Base-by-base conservation (phyloP, 1,284 basidiomycete species). In the Cerioporus squamosus region DNA sequence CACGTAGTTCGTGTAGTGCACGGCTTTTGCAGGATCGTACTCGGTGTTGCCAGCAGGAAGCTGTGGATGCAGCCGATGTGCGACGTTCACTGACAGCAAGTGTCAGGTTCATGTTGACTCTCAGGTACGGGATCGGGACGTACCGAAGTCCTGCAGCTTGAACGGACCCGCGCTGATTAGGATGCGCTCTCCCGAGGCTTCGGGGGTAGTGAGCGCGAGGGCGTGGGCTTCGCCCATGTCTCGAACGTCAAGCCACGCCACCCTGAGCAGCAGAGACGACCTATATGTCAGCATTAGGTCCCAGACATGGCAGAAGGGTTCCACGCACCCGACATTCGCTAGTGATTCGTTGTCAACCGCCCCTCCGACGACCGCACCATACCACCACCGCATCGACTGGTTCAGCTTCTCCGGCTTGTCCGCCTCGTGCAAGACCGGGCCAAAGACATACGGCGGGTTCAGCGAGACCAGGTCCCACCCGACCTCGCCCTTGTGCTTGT, bases 211-310 rank as follows among this genome's bases (percentile, higher is more conserved):
- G 5, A 89, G 73, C 0, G 87, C 82, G 12, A 78, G 75, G 9
- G 80, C 73, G 62, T 90, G 87, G 0, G 81, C 84, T 5, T 77
- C 71, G 0, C 82, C 87, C 22, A 90, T 74, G 64, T 88, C 85
- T 17, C 85, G 78, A 2, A 88, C 86, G 61, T 89, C 85, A 39
- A 87, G 79, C 73, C 78, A 87, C 17, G 55, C 53, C 22, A 53
- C 47, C 7, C 59, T 64, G 40, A 3, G 10, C 29, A 10, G 29
- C 10, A 29, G 29, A n/a, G 29, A 29, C 29, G 29, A 7, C 29
- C n/a, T n/a, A 29, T 10, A 29, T 29, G 29, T 29, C 29, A 29
- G 29, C 29, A 29, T 29, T 4, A 7, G 10, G 29, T 29, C 29
- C 8, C 29, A 29, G 29, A 29, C 29, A 29, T 29, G 29, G 10